Evolutionary conservation across 2,329 filamentous ascomycete genomes (phyloP).

Genomic region (Akanthomyces dipterigenus): DNA sequence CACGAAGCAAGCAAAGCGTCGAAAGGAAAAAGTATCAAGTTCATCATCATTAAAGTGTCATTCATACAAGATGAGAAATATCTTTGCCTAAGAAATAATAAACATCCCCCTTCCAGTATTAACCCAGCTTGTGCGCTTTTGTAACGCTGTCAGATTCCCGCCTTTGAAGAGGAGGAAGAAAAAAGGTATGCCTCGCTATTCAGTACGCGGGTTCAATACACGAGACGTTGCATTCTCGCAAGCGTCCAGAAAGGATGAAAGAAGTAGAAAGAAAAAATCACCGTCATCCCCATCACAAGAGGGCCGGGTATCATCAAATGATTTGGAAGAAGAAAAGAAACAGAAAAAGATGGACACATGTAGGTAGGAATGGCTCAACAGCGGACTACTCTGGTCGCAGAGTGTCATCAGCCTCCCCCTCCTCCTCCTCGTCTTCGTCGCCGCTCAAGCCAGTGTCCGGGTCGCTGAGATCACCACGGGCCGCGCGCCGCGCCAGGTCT

Average conservation of each 20-base stretch:
- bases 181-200: not conserved
- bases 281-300: not conserved
- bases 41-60: too few relatives aligned
- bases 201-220: not conserved
- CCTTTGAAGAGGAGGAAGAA: not conserved
- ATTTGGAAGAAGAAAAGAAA: not conserved
- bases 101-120: not conserved
- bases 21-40: too few relatives aligned
- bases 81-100: not conserved
- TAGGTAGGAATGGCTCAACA: not conserved
- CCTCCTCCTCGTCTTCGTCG: slow-evolving; percentile 22
- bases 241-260: not conserved
- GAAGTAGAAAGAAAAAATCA: not conserved
- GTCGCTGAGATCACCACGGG: slow-evolving; percentile 39
- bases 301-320: not conserved
- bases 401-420: slow-evolving; percentile 30
- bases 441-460: slow-evolving; percentile 28
- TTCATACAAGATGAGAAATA: too few relatives aligned
- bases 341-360: not conserved
- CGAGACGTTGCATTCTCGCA: not conserved
- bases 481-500: slow-evolving; percentile 43
- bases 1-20: too few relatives aligned
- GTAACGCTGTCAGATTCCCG: not conserved
- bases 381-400: slow-evolving; percentile 22
- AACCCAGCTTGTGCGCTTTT: not conserved